Evolutionary conservation across 2,329 filamentous ascomycete species (phyloP), one percentile per base, ranked within the genome.

Genomic region (Trematosphaeria pertusa): DNA sequence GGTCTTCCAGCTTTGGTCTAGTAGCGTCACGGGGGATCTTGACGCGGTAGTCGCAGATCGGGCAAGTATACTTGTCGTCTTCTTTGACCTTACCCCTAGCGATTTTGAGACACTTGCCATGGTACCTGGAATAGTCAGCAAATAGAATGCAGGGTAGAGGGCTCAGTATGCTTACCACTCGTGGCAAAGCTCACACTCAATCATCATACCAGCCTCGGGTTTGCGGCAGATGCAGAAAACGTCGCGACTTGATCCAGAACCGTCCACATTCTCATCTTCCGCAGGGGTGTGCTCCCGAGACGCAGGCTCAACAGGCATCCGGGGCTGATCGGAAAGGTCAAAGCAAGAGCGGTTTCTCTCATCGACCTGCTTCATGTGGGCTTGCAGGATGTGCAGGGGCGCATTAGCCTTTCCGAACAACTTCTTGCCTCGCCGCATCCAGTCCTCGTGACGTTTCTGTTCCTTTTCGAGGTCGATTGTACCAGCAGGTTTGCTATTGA

Each of bases 401-500:
- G 94, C 94, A 67, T 99, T 99, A 1, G 94, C 94, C 73, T 99
- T 99, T 41, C 94, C 94, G 65, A 99, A 99, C 0, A 99, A 76
- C 70, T 97, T 97, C 76, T 99, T 99, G 39, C 94, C 94, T 64
- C 91, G 91, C 22, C 94, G 84, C 93, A 99, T 99, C 94, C 94
- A 99, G 70, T 99, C 94, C 69, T 99, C 94, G 58, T 97, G 94
- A 6, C 90, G 86, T 67, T 94, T 96, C 56, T 94, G 88, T 70
- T 97, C 91, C 55, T 91, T 92, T 67, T 99, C 94, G 4, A 99
- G 82, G 62, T 99, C 94, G 24, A 95, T 82, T 0, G 93, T 96
- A 2, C 94, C 94, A 31, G 83, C 84, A 0, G 94, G 94, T 66
- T 97, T 97, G 54, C 91, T 96, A 61, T 96, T 96, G 8, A 97